A percentile compares a stretch with the other conserved stretches of the same genome.
Evolutionary conservation across 163 green algal genomes (phyloP).

Genomic region (Smithsoniella earleae): DNA sequence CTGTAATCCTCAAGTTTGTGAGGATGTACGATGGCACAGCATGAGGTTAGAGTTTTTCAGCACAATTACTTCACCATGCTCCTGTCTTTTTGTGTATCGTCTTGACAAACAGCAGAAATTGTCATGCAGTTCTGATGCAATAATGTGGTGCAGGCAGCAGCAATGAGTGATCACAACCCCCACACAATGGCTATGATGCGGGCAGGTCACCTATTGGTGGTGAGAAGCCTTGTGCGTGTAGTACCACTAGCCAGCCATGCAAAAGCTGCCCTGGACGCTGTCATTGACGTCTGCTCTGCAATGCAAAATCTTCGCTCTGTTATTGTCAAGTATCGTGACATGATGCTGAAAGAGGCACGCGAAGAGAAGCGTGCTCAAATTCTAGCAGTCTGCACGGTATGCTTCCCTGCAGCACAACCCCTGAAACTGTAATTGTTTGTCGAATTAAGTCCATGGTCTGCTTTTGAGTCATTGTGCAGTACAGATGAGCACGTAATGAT

Average conservation of each 20-base stretch:
- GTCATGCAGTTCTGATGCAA: too few relatives aligned
- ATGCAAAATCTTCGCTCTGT: conserved; percentile 83
- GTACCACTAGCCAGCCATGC: conserved; percentile 55
- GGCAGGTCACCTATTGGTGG: conserved; percentile 34
- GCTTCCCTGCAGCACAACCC: neutral
- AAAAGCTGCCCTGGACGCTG: conserved; percentile 69
- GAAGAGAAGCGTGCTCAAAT: conserved; percentile 56
- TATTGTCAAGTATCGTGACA: conserved; percentile 68
- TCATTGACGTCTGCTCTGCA: conserved; percentile 60
- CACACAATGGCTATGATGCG: conserved; percentile 13
- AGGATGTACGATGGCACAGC: too few relatives aligned
- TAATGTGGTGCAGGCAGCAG: conserved; percentile 14
- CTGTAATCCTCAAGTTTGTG: too few relatives aligned
- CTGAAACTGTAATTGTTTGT: too few relatives aligned
- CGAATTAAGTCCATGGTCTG: too few relatives aligned
- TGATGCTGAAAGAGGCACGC: conserved; percentile 68
- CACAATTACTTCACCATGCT: too few relatives aligned
- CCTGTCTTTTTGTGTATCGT: too few relatives aligned
- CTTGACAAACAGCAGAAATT: too few relatives aligned
- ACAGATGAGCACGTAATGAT: too few relatives aligned
- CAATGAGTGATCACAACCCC: neutral
- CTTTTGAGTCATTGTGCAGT: too few relatives aligned
- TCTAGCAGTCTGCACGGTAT: conserved; percentile 7
- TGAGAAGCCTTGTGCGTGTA: conserved; percentile 69
- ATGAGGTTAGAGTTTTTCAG: too few relatives aligned